Evolutionary conservation across 1,284 basidiomycete species (phyloP).

Genomic region (Pseudozyma thailandica): DNA sequence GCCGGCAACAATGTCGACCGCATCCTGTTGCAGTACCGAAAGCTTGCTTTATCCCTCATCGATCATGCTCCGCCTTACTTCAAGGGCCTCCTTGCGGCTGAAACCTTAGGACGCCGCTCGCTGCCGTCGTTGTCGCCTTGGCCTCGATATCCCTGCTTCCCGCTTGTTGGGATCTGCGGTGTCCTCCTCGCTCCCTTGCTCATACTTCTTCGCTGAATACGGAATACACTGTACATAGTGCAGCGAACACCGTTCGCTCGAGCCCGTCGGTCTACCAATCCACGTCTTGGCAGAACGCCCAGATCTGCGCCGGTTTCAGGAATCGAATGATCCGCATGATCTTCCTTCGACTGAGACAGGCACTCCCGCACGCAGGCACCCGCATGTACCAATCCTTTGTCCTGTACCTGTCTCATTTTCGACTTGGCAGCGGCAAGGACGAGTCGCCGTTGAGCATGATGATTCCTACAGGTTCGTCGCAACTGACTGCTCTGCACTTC

Average conservation of each 20-base stretch:
- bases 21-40: background rate
- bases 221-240: too few species aligned
- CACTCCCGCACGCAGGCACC: slow-evolving; percentile 7
- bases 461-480: too few species aligned
- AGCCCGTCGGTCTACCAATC: too few species aligned
- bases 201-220: too few species aligned
- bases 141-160: background rate
- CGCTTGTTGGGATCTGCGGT: background rate
- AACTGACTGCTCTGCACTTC: too few species aligned
- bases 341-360: slow-evolving; percentile 18
- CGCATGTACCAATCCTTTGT: background rate
- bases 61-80: background rate
- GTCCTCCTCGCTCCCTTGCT: background rate
- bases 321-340: slow-evolving; percentile 10
- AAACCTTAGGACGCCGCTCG: slow-evolving; percentile 8
- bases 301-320: slow-evolving; percentile 7
- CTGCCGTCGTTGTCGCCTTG: background rate
- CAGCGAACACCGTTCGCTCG: too few species aligned
- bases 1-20: background rate
- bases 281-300: slow-evolving; percentile 4
- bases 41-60: too few species aligned
- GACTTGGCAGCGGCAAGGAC: background rate
- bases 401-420: slow-evolving; percentile 12
- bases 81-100: slow-evolving; percentile 5
- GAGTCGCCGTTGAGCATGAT: too few species aligned